Evolutionary conservation across 352 stramenopile genomes (phyloP).

Genomic region (Paralagenidium karlingii): DNA sequence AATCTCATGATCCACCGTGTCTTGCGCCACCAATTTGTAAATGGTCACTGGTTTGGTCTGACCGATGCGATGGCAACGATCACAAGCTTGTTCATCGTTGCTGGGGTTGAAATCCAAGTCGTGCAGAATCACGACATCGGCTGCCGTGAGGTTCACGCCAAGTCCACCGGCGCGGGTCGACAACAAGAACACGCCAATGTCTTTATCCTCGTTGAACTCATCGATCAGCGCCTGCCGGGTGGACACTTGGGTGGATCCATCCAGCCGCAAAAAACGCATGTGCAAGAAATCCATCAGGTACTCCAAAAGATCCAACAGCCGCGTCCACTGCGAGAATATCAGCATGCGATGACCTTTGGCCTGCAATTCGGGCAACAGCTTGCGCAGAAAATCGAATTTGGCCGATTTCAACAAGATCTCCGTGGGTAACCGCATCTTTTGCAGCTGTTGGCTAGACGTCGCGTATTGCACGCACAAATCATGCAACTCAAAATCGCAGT

Average conservation of each 20-base stretch:
- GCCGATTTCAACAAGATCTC: conserved; percentile 86
- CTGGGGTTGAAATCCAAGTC: conserved; percentile 83
- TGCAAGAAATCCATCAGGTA: conserved; percentile 67
- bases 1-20: conserved; percentile 89
- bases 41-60: conserved; percentile 84
- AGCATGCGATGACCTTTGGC: conserved; percentile 88
- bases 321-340: conserved; percentile 97
- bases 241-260: conserved; percentile 62
- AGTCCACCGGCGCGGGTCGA: conserved; percentile 95
- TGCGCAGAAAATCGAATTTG: conserved; percentile 89
- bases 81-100: conserved; percentile 76
- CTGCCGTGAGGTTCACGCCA: conserved; percentile 96
- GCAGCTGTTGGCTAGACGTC: conserved; percentile 64
- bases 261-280: conserved; percentile 64
- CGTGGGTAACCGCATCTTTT: conserved; percentile 72
- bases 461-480: conserved; percentile 85
- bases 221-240: conserved; percentile 76
- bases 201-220: conserved; percentile 79
- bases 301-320: conserved; percentile 90
- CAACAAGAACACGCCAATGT: conserved; percentile 95
- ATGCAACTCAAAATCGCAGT: conserved; percentile 95
- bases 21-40: conserved; percentile 86
- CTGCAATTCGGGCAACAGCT: conserved; percentile 80
- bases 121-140: conserved; percentile 82
- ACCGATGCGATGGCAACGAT: conserved; percentile 85